phyloP scores from a whole-genome alignment of 257 asterid species.

The Marsdenia floribunda region DNA sequence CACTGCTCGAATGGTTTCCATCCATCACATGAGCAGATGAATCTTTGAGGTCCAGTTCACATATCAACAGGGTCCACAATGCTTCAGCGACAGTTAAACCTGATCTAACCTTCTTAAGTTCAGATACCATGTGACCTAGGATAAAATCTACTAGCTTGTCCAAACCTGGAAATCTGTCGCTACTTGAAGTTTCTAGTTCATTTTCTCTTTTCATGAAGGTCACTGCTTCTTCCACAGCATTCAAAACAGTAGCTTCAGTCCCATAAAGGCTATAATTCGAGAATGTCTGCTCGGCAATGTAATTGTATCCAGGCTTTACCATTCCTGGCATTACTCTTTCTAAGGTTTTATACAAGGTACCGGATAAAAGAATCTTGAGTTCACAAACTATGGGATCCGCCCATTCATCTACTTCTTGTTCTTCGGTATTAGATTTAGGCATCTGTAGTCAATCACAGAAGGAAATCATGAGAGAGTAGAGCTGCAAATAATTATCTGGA shows the following conservation, averaged over 20 bases:
- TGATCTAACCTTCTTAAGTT: conserved; percentile 62
- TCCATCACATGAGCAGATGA: conserved; percentile 45
- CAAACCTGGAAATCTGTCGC: conserved; percentile 39
- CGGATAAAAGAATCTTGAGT: conserved; percentile 48
- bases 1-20: conserved; percentile 20
- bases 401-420: conserved; percentile 49
- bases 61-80: conserved; percentile 68
- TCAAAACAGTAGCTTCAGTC: conserved; percentile 48
- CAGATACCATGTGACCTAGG: conserved; percentile 67
- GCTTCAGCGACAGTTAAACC: conserved; percentile 51
- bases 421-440: conserved; percentile 22
- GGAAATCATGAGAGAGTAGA: neutral
- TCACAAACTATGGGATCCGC: conserved; percentile 44
- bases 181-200: conserved; percentile 27
- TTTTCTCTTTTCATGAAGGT: conserved; percentile 40
- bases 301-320: conserved; percentile 46
- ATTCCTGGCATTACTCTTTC: conserved; percentile 48
- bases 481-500: neutral
- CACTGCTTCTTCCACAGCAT: conserved; percentile 63
- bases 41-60: conserved; percentile 48
- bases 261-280: conserved; percentile 54
- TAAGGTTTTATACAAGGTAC: conserved; percentile 37
- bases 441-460: conserved; percentile 6
- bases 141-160: conserved; percentile 53
- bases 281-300: conserved; percentile 63